Base-by-base conservation (phyloP, 1,284 basidiomycete genomes). In the Fistulina hepatica region DNA sequence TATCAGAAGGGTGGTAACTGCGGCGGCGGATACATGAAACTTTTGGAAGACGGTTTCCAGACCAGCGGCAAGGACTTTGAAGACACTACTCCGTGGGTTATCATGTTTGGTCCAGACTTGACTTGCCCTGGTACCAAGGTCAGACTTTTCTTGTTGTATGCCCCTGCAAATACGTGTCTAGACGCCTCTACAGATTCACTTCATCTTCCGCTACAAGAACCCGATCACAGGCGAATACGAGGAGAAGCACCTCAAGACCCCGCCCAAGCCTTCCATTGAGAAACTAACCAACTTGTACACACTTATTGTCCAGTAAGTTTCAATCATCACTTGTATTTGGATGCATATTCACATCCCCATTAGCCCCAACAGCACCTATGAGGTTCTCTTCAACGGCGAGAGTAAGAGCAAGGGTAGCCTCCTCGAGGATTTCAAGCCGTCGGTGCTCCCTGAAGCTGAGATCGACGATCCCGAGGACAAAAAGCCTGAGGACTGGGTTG, bases 1-100 rank as follows among this genome's bases (percentile, higher is more conserved):
- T 90, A 97, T 61, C 94, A 99, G 69, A 94, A 97, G 65, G 94
- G 94, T 42, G 89, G 97, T 43, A 93, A 94, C 65, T 99, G 95
- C 53, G 95, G 95, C 63, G 95, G 95, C 66, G 95, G 95, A 27
- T 99, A 99, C 67, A 65, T 98, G 66, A 99, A 99, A 69, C 80
- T 99, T 41, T 77, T 99, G 37, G 81, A 86, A 55, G 79, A 90
- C 54, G 91, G 90, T 45, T 88, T 93, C 71, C 82, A 91, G 62
- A 83, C 81, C 41, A 81, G 76, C 46, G 88, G 88, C 43, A 86
- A 90, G 64, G 92, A 94, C 57, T 95, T 95, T 63, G 86, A 84
- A 36, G 91, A 95, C 65, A 86, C 88, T 63, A 95, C 92, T n/a
- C 91, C 93, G 40, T 97, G 92, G 85, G 88, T 88, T 5, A 76